Conservation (phyloP, 1,284 basidiomycete genomes). For the Xerocomus minutiporus region DNA sequence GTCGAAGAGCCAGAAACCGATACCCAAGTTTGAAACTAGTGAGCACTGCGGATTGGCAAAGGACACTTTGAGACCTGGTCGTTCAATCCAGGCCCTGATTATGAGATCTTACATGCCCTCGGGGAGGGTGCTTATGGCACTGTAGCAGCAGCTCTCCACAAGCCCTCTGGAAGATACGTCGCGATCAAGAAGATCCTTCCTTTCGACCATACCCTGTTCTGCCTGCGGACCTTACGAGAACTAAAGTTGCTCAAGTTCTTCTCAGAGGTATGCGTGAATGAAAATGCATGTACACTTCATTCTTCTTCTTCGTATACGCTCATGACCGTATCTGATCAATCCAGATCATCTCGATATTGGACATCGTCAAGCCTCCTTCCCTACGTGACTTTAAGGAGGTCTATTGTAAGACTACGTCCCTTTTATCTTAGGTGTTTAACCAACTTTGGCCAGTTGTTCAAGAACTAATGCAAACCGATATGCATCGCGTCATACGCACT, state of each 20-base stretch:
- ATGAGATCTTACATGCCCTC: constrained; percentile 68
- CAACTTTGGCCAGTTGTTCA: constrained; percentile 60
- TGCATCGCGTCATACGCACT: constrained; percentile 87
- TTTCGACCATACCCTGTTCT: constrained; percentile 80
- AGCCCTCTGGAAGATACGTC: constrained; percentile 60
- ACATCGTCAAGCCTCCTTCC: constrained; percentile 77
- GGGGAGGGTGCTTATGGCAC: constrained; percentile 80
- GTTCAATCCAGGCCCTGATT: constrained; percentile 55
- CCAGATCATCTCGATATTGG: constrained; percentile 81
- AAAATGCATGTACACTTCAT: constrained; percentile 49
- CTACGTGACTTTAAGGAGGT: constrained; percentile 82
- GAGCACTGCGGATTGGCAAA: constrained; percentile 3
- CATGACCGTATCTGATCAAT: not conserved
- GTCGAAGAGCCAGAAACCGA: constrained; percentile 33
- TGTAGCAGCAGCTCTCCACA: constrained; percentile 64
- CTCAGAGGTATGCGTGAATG: constrained; percentile 76
- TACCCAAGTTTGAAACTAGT: constrained; percentile 70
- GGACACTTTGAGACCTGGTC: constrained; percentile 9
- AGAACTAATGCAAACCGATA: constrained; percentile 87
- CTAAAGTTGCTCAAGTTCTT: constrained; percentile 82
- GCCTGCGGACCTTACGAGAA: constrained; percentile 72
- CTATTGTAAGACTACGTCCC: constrained; percentile 48
- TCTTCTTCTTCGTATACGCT: not conserved
- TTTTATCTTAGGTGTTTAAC: not conserved
- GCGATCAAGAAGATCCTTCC: constrained; percentile 83